phyloP scores from a whole-genome alignment of 2,329 filamentous ascomycete species.

The Nemania bipapillata region DNA sequence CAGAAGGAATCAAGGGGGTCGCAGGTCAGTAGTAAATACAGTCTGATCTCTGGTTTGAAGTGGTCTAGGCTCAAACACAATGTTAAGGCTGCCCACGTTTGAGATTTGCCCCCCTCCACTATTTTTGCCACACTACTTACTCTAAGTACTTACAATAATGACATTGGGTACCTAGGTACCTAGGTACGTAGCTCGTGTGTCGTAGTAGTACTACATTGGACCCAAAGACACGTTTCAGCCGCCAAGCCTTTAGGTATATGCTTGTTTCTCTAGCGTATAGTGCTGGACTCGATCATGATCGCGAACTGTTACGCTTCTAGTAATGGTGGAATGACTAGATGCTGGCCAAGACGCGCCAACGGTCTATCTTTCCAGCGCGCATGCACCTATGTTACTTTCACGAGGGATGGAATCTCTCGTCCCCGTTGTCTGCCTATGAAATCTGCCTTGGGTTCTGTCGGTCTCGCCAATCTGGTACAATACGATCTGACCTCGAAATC shows the following conservation, averaged over 20 bases:
- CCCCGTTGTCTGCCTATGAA: background rate
- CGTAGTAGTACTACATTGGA: background rate
- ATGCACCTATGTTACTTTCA: background rate
- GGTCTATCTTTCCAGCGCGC: background rate
- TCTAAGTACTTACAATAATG: background rate
- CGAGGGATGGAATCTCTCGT: background rate
- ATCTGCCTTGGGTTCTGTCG: background rate
- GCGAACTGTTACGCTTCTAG: background rate
- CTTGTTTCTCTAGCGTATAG: slow-evolving; percentile 7
- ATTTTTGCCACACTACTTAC: background rate
- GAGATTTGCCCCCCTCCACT: slow-evolving; percentile 6
- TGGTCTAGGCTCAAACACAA: background rate
- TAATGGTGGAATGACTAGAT: background rate
- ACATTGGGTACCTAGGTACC: background rate
- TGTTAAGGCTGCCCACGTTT: background rate
- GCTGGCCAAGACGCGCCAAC: background rate
- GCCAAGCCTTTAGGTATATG: slow-evolving; percentile 26
- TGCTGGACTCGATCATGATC: background rate
- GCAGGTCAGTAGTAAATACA: too few species aligned
- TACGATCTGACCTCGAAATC: background rate
- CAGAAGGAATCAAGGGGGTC: too few species aligned
- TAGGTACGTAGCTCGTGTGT: too few species aligned
- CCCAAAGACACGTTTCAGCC: slow-evolving; percentile 20
- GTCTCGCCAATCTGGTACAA: background rate
- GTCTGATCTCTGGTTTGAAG: background rate